Percentiles rank a stretch among this genome's conserved stretches.
Evolutionary conservation across 768 basidiomycete species (phyloP).

Genomic region (Amanita subjunquillea): DNA sequence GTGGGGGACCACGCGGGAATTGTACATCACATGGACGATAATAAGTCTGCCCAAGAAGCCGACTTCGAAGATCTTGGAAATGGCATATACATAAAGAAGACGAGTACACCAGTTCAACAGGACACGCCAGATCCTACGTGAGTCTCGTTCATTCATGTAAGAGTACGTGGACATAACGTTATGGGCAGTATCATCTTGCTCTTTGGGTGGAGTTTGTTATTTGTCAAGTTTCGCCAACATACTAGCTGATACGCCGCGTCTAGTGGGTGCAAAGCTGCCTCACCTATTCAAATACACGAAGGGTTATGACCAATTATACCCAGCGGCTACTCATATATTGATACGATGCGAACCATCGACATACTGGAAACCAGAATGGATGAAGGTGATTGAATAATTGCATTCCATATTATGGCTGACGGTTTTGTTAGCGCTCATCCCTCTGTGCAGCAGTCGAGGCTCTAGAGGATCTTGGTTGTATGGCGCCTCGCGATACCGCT

Average conservation of each 20-base stretch:
- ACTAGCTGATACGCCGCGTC: neutral
- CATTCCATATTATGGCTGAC: neutral
- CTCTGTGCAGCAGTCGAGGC: slow-evolving; percentile 23
- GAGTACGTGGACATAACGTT: neutral
- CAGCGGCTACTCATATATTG: slow-evolving; percentile 29
- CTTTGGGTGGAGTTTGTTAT: slow-evolving; percentile 36
- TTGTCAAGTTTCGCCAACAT: neutral
- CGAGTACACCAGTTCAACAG: neutral
- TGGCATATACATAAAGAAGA: slow-evolving; percentile 14
- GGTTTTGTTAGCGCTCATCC: slow-evolving; percentile 19
- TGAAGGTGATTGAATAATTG: slow-evolving; percentile 14
- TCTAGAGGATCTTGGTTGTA: slow-evolving; percentile 25
- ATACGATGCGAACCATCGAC: slow-evolving; percentile 25
- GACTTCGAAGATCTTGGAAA: slow-evolving; percentile 10
- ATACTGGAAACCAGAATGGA: slow-evolving; percentile 22
- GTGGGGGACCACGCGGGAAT: neutral
- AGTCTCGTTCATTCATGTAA: neutral
- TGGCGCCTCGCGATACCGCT: slow-evolving; percentile 11
- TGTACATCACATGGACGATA: neutral
- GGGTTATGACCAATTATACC: slow-evolving; percentile 30
- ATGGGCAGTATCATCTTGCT: slow-evolving; percentile 26
- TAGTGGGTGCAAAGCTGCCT: slow-evolving; percentile 35
- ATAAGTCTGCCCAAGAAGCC: neutral
- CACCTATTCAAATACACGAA: slow-evolving; percentile 37
- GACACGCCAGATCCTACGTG: slow-evolving; percentile 10